Evolutionary conservation across 2,329 filamentous ascomycete genomes (phyloP).

Genomic region (Microdochium nivale): DNA sequence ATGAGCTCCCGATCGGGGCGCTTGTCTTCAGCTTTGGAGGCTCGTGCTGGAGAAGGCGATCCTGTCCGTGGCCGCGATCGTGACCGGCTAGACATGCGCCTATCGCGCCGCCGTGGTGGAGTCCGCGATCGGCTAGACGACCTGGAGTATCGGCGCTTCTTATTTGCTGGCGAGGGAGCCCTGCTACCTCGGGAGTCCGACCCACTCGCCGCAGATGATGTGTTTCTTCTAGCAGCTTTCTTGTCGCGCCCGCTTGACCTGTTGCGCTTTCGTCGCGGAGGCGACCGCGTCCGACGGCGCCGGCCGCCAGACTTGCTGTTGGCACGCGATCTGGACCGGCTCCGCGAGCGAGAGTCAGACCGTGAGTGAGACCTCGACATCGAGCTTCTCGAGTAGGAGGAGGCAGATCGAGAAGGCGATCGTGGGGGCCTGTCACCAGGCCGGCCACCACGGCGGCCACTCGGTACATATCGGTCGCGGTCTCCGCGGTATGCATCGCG

Average conservation of each 20-base stretch:
- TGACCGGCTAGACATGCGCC: conserved; percentile 28
- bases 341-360: conserved; percentile 6
- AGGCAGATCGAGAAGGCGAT: conserved; percentile 28
- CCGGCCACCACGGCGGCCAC: conserved; percentile 31
- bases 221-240: conserved; percentile 15
- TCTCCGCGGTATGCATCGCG: conserved; percentile 28
- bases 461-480: conserved; percentile 46
- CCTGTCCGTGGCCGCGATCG: conserved; percentile 27
- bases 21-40: not conserved
- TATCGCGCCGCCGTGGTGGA: conserved; percentile 26
- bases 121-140: conserved; percentile 37
- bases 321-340: conserved; percentile 18
- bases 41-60: conserved; percentile 25
- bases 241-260: conserved; percentile 17
- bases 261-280: conserved; percentile 16
- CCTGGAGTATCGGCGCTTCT: conserved; percentile 40
- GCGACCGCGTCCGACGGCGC: conserved; percentile 17
- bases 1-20: conserved; percentile 23
- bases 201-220: conserved; percentile 16
- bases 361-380: not conserved
- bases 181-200: conserved; percentile 16
- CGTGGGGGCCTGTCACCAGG: conserved; percentile 32
- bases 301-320: conserved; percentile 11
- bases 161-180: conserved; percentile 32
- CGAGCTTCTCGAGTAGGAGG: conserved; percentile 24